Evolutionary conservation across 2,329 filamentous ascomycete species (phyloP), one percentile per base, ranked within the genome.

Genomic region (Zalaria sp.): DNA sequence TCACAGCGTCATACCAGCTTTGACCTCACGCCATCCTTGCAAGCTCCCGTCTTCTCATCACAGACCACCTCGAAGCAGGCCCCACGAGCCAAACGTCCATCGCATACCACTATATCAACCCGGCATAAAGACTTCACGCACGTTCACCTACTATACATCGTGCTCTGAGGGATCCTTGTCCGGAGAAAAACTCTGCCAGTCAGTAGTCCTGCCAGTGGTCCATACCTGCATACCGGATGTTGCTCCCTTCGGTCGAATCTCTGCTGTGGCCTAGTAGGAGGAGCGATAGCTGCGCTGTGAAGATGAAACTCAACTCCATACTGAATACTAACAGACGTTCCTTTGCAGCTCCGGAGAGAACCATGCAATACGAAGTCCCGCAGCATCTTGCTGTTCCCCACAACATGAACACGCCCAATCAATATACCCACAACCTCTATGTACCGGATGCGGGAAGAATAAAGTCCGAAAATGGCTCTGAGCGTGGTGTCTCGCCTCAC

Each of bases 401-500:
- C 50, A 40, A 51, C 52, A 48, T 48, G 46, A 42, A 42, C 37
- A 43, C 41, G 5, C 46, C 46, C 11, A 43, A 38, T 29, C 56
- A 60, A 46, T 60, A 60, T 43, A 44, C 50, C 31, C 48, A 53
- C 47, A 67, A 63, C 47, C 63, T 65, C 37, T 66, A 67, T 52
- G 61, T 67, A 43, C 63, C 65, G 52, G 60, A 68, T 61, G 66
- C 66, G 53, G 61, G 61, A 53, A 59, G 66, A 56, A 69, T 71
- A 61, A 71, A 71, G 49, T 73, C 71, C 40, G 72, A 74, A 57
- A 75, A 67, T 57, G 72, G 71, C 54, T 72, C 73, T 45, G 74
- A 78, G 51, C 72, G 73, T 47, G 71, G 69, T 49, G 64, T 69
- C 47, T 69, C 72, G 43, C 73, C 68, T 37, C 67, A 76, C 52